Base-by-base conservation (phyloP, 169 alveolate genomes). In the Babesia ovata region DNA sequence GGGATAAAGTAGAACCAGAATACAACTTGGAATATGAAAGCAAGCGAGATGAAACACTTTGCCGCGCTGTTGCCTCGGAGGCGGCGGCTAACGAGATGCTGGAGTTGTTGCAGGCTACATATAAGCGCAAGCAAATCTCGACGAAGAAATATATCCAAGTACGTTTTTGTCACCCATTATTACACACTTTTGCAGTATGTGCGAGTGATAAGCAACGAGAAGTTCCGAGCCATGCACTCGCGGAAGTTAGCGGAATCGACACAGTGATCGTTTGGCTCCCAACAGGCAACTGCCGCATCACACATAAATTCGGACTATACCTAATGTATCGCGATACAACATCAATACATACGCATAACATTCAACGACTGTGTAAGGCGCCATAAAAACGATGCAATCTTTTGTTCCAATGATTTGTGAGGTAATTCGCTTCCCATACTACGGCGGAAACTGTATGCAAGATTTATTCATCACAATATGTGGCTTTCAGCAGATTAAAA, bases 101-200 rank as follows among this genome's bases (percentile, higher is more conserved):
- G 36, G 84, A 81, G 42, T 16, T 58, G 50, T 45, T 81, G 21
- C 72, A 63, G 39, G 50, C 70, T 0, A 42, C 79, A 0, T 74
- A 56, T 17, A 81, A 74, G 66, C 69, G 70, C 46, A 81, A 70
- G 19, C 50, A 29, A 56, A 46, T 81, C 7, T 29, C 81, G 21
- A 72, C 79, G 16, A 60, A 63, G 19, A 33, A 63, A 0, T 81
- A 81, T 44, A 70, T 81, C 22, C 53, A 81, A 44, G 88, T 81
- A 22, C 19, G 79, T 75, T 24, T 29, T 10, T 4, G 11, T n/a
- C 24, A 9, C 44, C 4, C 0, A 24, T 54, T 13, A 17, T 2
- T 33, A 12, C 14, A 49, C n/a, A 2, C 8, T 0, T 22, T 12
- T 36, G 19, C 56, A 67, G 76, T 67, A 52, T 57, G 42, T 67